Conservation (phyloP, 2,329 filamentous ascomycete genomes). For the Talaromyces albobiverticillius region DNA sequence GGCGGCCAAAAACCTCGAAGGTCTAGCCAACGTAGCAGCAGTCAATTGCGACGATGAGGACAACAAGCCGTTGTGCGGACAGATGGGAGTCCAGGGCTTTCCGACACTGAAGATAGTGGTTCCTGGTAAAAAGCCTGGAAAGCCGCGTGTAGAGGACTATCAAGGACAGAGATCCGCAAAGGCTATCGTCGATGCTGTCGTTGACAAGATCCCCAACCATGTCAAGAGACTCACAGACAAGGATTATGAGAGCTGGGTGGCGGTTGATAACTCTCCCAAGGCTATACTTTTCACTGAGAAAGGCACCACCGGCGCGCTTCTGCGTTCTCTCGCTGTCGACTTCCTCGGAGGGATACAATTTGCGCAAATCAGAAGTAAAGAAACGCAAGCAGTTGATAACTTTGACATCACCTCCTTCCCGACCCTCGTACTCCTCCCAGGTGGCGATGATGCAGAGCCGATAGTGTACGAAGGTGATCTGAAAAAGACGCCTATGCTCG, state of each 20-base stretch:
- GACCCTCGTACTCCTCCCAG: slow-evolving; percentile 74
- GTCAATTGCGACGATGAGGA: slow-evolving; percentile 90
- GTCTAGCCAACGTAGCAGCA: slow-evolving; percentile 89
- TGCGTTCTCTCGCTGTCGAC: slow-evolving; percentile 85
- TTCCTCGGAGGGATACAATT: slow-evolving; percentile 77
- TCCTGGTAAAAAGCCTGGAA: slow-evolving; percentile 75
- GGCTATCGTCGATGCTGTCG: slow-evolving; percentile 79
- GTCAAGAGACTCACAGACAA: slow-evolving; percentile 79
- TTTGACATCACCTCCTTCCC: slow-evolving; percentile 80
- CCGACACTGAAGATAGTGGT: slow-evolving; percentile 92
- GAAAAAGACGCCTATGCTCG: slow-evolving; percentile 76
- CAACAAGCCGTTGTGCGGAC: slow-evolving; percentile 84
- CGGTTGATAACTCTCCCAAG: slow-evolving; percentile 67
- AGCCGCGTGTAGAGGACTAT: slow-evolving; percentile 86
- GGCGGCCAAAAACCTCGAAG: slow-evolving; percentile 82
- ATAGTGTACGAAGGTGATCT: slow-evolving; percentile 77
- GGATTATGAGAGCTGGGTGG: slow-evolving; percentile 72
- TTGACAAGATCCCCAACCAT: slow-evolving; percentile 86
- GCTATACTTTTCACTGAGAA: slow-evolving; percentile 93
- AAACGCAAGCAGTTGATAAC: slow-evolving; percentile 65
- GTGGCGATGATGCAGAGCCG: slow-evolving; percentile 60
- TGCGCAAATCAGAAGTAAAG: slow-evolving; percentile 80
- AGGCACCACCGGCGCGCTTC: slow-evolving; percentile 75
- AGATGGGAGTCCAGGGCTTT: slow-evolving; percentile 88
- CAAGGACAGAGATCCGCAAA: slow-evolving; percentile 79